Conservation (phyloP, 176 grass and related monocot genomes). For the Triticum monococcum region DNA sequence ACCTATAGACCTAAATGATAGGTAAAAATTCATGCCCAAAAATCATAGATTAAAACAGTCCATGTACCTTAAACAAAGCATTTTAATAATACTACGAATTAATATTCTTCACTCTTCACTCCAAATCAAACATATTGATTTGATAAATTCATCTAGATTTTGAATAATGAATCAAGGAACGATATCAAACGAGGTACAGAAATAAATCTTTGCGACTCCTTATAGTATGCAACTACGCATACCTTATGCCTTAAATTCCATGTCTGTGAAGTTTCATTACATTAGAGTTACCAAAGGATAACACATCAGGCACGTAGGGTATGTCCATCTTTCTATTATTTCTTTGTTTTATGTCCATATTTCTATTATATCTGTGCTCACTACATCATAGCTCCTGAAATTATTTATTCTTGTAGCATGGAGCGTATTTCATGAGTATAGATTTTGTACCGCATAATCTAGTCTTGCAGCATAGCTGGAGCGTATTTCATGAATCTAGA, state of each 20-base stretch:
- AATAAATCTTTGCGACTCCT: background rate
- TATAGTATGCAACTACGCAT: conserved; percentile 1
- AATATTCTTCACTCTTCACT: background rate
- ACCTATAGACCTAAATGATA: background rate
- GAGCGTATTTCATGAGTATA: conserved; percentile 10
- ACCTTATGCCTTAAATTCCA: conserved; percentile 83
- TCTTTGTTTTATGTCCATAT: conserved; percentile 89
- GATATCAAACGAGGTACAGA: background rate
- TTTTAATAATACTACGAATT: background rate
- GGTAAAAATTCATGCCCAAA: background rate
- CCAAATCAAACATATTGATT: background rate
- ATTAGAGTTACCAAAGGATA: conserved; percentile 39
- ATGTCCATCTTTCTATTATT: conserved; percentile 87
- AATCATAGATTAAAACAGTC: background rate
- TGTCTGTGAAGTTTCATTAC: conserved; percentile 62
- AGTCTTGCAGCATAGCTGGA: no score
- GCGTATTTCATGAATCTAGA: no score
- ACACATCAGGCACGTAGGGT: conserved; percentile 76
- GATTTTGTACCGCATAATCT: no score
- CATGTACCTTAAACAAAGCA: background rate
- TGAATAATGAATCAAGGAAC: background rate
- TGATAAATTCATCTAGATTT: background rate
- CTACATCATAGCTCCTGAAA: conserved; percentile 83
- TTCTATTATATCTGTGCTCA: conserved; percentile 90
- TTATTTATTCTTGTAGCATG: conserved; percentile 87